Base-by-base conservation (phyloP, 1,139 yeast species). In the Taphrina flavorubra region DNA sequence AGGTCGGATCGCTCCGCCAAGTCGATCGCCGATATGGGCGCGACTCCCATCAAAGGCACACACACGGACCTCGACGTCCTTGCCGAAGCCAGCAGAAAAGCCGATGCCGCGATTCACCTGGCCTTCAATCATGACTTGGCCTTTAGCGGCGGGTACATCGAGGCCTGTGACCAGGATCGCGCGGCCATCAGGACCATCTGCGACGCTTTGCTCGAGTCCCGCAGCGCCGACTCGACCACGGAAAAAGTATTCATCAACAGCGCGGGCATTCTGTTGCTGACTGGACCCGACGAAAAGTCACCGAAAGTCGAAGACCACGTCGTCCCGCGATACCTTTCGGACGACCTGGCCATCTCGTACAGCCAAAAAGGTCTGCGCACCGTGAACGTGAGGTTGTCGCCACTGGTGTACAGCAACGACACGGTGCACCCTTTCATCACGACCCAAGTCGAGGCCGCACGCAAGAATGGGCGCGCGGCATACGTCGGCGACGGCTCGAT, bases 21-120 rank as follows among this genome's bases (percentile, higher is more conserved):
- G 13, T 10, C 18, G 14, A 18, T 65, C 39, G n/a, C 39, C 8
- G 31, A 13, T 1, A n/a, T 61, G 13, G 75, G 70, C 10, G 71
- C 73, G 40, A 31, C 16, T 2, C 58, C 58, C 13, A 42, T 53
- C 8, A 20, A 53, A 10, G 58, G 58, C 6, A 31, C 39, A 2
- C 58, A 53, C 25, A 53, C 58, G 14, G 58, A 31, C 25, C 58
- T 53, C 16, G 58, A 31, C 11, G 2, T 2, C 13, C 42, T 53
- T 2, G 58, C 58, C 14, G 20, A 31, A 10, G 58, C 58, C 1
- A 53, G 58, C 25, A 31, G 34, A n/a, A 31, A 13, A 8, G 58
- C 42, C 16, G 42, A 53, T 34, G 58, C 58, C 18, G 58, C n/a
- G 11, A 34, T 53, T n/a, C 58, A 53, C 42, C 42, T 53, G 20